phyloP scores from a whole-genome alignment of 2,329 filamentous ascomycete species.

The Sporothrix protearum region DNA sequence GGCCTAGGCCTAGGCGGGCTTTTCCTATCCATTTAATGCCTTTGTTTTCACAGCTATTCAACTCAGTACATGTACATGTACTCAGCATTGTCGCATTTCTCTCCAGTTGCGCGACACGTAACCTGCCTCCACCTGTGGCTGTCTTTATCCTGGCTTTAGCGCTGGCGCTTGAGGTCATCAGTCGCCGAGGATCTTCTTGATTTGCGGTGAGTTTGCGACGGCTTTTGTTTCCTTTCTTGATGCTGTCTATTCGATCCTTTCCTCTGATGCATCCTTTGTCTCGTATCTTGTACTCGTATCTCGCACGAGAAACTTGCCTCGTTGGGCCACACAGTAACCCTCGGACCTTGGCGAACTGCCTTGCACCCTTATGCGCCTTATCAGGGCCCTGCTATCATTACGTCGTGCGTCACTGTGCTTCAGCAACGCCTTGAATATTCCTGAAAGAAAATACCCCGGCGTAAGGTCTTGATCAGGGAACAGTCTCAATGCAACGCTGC shows the following conservation, averaged over 20 bases:
- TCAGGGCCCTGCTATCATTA: conserved; percentile 12
- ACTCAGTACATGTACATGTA: too few relatives aligned
- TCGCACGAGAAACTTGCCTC: too few relatives aligned
- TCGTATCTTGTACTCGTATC: background rate
- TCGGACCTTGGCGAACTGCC: background rate
- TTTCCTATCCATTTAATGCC: background rate
- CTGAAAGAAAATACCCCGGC: background rate
- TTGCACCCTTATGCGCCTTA: background rate
- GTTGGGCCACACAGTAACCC: background rate
- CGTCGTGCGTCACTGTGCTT: conserved; percentile 14
- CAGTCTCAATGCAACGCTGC: background rate
- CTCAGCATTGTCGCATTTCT: too few relatives aligned
- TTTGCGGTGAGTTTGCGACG: background rate
- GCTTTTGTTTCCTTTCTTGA: background rate
- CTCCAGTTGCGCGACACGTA: conserved; percentile 1
- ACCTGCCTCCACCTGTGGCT: conserved; percentile 9
- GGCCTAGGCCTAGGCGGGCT: background rate
- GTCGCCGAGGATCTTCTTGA: background rate
- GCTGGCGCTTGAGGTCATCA: conserved; percentile 5
- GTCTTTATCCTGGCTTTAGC: conserved; percentile 11
- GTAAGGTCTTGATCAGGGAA: background rate
- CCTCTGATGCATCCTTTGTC: background rate
- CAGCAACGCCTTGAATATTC: background rate
- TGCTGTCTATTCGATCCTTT: background rate
- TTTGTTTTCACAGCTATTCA: background rate